Base-by-base conservation (phyloP, 2,329 filamentous ascomycete genomes). In the Paracorniculantispora psalliotae region DNA sequence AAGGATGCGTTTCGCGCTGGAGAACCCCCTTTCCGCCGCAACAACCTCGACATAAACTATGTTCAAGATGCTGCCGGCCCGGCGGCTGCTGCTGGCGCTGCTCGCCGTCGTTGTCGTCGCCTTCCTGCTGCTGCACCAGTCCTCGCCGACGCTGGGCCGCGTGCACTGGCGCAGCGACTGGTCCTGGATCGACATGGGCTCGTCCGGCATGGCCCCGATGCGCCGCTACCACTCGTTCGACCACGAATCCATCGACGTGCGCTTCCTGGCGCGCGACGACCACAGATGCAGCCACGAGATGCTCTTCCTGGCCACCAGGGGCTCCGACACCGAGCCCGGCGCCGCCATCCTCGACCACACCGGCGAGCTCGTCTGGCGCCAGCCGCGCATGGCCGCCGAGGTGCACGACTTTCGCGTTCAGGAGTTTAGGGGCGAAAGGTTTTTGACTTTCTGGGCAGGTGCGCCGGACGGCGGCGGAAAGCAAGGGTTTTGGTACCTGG, bases 391-490 rank as follows among this genome's bases (percentile, higher is more conserved):
- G 17, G 65, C 60, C 33, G 56, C 26, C 25, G 43, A 52, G 33
- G 43, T 37, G 8, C 39, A 57, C 46, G 49, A 61, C 53, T 52
- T 58, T 35, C 61, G 67, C 6, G 65, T 67, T 15, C 67, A 68
- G 47, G 59, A 57, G 12, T 63, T 62, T 37, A 52, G 55, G 7
- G 61, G 62, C 15, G 51, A 62, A 28, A 46, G 51, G 21, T 65
- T 64, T 26, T 25, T 64, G 2, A 66, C 63, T 1, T 67, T 63
- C 59, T 67, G 62, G 61, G 78, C 78, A 9, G 65, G 75, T 33
- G 71, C 77, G 64, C 70, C 76, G n/a, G 71, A 74, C 5, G 71
- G 71, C 2, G 77, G 76, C 2, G 74, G 78, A 63, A 77, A 78
- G 4, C 69, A 72, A 26, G 78, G 77, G 9, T 65, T 66, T 47